Conservation (phyloP, 2,329 filamentous ascomycete genomes). For the Ophiostoma quercus region DNA sequence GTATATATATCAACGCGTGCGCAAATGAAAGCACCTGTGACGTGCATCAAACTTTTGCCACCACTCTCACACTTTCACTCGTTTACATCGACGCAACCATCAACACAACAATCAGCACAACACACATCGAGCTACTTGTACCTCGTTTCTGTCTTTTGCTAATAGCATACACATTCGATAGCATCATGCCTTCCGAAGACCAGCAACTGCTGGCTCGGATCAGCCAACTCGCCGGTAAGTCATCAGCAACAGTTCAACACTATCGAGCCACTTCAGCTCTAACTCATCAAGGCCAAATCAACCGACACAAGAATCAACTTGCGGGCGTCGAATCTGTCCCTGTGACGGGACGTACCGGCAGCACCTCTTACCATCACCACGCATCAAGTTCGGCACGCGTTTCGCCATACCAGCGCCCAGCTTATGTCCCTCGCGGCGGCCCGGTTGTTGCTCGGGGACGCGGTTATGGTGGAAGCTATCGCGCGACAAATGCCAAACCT, state of each 20-base stretch:
- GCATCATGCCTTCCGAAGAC: conserved; percentile 44
- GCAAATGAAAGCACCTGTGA: background rate
- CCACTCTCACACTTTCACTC: background rate
- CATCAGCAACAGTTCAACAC: background rate
- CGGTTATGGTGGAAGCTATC: conserved; percentile 32
- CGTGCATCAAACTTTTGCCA: background rate
- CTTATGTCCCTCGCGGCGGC: background rate
- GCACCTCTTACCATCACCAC: conserved; percentile 27
- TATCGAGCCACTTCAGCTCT: background rate
- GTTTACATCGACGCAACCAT: background rate
- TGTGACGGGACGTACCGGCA: conserved; percentile 18
- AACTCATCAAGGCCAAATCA: conserved; percentile 64
- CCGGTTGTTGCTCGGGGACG: background rate
- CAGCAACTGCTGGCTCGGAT: conserved; percentile 52
- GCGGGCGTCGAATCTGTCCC: conserved; percentile 36
- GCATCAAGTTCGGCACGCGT: conserved; percentile 24
- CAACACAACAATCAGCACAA: background rate
- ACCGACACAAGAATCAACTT: conserved; percentile 66
- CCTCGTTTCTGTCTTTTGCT: no score
- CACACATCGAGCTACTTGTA: background rate
- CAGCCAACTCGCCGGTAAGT: conserved; percentile 45
- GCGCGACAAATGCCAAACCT: conserved; percentile 36
- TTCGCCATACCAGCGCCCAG: conserved; percentile 33
- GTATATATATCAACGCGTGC: background rate
- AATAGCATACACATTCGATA: background rate